Evolutionary conservation across 768 basidiomycete genomes (phyloP), one percentile per base, ranked within the genome.

Genomic region (Lentinula boryana): DNA sequence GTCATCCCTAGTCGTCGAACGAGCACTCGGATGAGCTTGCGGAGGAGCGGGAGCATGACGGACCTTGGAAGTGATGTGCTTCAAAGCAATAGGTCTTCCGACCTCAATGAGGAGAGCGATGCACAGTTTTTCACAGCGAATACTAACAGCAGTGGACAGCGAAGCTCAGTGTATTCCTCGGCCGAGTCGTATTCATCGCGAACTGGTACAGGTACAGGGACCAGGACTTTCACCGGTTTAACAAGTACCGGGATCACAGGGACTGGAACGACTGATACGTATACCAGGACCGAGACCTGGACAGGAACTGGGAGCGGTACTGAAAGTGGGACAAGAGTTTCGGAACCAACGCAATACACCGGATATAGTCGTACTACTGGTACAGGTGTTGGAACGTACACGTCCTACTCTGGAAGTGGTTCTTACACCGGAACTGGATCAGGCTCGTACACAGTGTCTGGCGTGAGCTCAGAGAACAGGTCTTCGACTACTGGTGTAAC

Each of bases 1-100:
- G 85, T 84, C 13, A 93, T 93, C 62, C 82, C 83, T 7, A 84
- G 85, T 58, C 78, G 84, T 38, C 62, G 79, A 27, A 71, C 75
- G 5, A 73, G 72, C 23, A 33, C 38, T 15, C 84, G 83, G 66
- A 81, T 80, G 60, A 81, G 80, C 1, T 63, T 85, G 27, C 75
- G 84, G 40, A 75, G 88, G 46, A 89, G 87, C n/a, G 87, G 83
- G 48, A 92, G 88, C 0, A 79, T 89, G 75, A 87, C 87, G 0
- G 91, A 93, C 66, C 74, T 93, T n/a, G 89, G 78, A 71, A 76
- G 84, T 60, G 86, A 80, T 40, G 44, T 27, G 1, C 48, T 58
- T 18, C 44, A 60, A 35, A 51, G 49, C 18, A 58, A 58, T 31
- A 27, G 56, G 27, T 58, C 52, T 15, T 52, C 52, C 13, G 40